These are phyloP conservation scores for Emergomyces africanus DNA, from an alignment of 2,329 filamentous ascomycete genomes.

Conservation along the genomic window DNA sequence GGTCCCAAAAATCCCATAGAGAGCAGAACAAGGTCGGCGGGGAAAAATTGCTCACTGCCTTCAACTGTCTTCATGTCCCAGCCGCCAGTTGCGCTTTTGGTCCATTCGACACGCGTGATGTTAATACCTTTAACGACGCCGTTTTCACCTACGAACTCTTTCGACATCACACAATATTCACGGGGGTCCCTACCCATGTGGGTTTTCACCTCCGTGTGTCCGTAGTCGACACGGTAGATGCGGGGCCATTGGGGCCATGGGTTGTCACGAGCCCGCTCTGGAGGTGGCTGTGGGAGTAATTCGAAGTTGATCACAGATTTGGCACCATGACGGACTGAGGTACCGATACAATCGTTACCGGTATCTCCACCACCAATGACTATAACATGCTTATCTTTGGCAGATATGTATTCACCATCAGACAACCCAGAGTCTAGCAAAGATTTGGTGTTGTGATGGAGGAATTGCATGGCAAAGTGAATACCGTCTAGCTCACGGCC, in stretches of 20 bases:
- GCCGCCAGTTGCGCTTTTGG: conserved; percentile 71
- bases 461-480: conserved; percentile 94
- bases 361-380: conserved; percentile 98
- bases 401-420: conserved; percentile 79
- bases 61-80: conserved; percentile 99
- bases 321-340: conserved; percentile 85
- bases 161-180: conserved; percentile 97
- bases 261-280: conserved; percentile 84
- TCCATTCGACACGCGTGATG: conserved; percentile 92
- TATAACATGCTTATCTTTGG: conserved; percentile 89
- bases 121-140: conserved; percentile 93
- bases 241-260: conserved; percentile 98
- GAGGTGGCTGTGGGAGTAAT: conserved; percentile 79
- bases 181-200: conserved; percentile 94
- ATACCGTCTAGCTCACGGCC: conserved; percentile 79
- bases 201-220: conserved; percentile 87
- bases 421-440: conserved; percentile 80
- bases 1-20: conserved; percentile 97
- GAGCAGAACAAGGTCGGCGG: conserved; percentile 81
- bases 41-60: conserved; percentile 90
- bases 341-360: conserved; percentile 96
- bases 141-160: conserved; percentile 81
- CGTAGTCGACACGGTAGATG: conserved; percentile 97
- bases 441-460: conserved; percentile 96
- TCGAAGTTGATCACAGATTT: conserved; percentile 97